phyloP scores from a whole-genome alignment of 257 asterid genomes.

The Solanum ossicruentum region DNA sequence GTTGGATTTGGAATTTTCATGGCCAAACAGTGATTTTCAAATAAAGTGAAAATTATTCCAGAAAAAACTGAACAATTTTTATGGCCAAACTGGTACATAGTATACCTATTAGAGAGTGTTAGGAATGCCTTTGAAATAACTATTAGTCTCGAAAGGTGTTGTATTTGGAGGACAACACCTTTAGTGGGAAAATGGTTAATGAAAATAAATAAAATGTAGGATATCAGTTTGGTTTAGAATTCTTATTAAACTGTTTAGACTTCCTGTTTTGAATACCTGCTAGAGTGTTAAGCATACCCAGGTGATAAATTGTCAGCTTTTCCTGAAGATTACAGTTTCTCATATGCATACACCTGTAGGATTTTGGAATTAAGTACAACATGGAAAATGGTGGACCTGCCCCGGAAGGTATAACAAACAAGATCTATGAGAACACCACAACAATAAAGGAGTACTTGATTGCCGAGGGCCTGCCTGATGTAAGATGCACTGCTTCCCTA shows the following conservation, averaged over 20 bases:
- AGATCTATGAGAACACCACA: constrained; percentile 76
- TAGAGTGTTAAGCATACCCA: background rate
- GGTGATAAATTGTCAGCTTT: background rate
- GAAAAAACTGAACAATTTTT: background rate
- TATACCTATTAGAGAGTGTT: background rate
- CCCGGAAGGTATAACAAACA: constrained; percentile 85
- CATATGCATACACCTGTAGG: constrained; percentile 26
- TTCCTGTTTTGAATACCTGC: background rate
- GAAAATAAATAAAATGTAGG: background rate
- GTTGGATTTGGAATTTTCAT: background rate
- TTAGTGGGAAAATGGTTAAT: background rate
- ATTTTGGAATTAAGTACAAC: constrained; percentile 96
- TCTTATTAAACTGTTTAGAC: background rate
- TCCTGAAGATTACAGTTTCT: background rate
- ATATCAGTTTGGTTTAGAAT: background rate
- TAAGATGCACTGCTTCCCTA: constrained; percentile 17
- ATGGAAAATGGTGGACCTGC: constrained; percentile 99
- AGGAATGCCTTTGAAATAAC: background rate
- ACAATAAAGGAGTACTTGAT: constrained; percentile 78
- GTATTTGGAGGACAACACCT: background rate
- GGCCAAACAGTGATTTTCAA: background rate
- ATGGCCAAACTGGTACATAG: background rate
- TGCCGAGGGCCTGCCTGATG: constrained; percentile 95
- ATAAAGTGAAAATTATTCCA: background rate
- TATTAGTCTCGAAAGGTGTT: background rate